Evolutionary conservation across 176 grass and related monocot genomes (phyloP), one percentile per base, ranked within the genome.

Genomic region (Raddia guianensis): DNA sequence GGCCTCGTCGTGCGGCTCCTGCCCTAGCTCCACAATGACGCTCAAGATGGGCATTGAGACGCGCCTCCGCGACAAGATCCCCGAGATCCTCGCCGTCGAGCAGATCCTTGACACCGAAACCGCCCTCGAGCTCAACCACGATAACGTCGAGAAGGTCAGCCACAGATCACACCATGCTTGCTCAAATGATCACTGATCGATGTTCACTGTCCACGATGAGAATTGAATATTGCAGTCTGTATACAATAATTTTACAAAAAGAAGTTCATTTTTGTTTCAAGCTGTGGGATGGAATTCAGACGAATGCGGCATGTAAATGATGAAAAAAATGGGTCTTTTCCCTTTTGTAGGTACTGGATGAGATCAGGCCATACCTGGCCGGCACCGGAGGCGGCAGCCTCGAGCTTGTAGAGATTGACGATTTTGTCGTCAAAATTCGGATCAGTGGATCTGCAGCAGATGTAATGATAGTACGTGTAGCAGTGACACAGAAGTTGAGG

Each of bases 11-110:
- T 98, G 96, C 40, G 92, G 96, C 46, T 98, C 96, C 11, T 98
- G 96, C 88, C 96, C 96, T 2, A 95, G 96, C 88, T 98, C 96
- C 68, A 95, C 92, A 71, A 98, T 98, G 96, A 95, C 90, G 13
- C 86, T 98, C 82, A 95, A 93, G 88, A 98, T 93, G 96, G 96
- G 96, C 8, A 98, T 98, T 62, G 96, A 98, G 71, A 88, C 86
- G 1, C 90, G 96, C 70, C 88, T 98, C 79, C 87, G 90, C 16
- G 96, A 98, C 82, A 98, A 98, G 90, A 98, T 98, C 72, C 96
- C 92, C 0, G 92, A 98, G 46, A 98, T 98, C 33, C 83, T 78
- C 16, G 88, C 73, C 18, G 90, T 98, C 55, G 96, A 98, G 84
- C 95, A 98, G 82, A 98, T 98, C 76, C 44, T 89, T 0, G 92